Conservation (phyloP, 805 yeast genomes). For the Metschnikowia hibisci region DNA sequence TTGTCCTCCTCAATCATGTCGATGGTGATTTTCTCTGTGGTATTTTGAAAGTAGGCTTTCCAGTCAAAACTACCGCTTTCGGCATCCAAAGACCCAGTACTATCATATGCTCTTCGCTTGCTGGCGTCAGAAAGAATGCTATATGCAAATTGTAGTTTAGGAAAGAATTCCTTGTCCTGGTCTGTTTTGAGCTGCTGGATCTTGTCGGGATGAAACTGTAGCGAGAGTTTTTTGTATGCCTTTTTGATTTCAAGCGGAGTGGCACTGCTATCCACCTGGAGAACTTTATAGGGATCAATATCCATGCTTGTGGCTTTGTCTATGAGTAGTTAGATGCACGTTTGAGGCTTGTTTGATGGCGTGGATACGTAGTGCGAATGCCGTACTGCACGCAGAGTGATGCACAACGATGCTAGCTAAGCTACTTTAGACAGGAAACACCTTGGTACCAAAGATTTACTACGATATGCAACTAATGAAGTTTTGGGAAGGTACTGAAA, state of each 20-base stretch:
- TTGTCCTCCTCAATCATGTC: slow-evolving; percentile 70
- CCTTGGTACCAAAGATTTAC: too few relatives aligned
- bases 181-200: slow-evolving; percentile 22
- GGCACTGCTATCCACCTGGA: slow-evolving; percentile 40
- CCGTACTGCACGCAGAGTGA: too few relatives aligned
- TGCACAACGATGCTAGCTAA: too few relatives aligned
- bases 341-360: too few relatives aligned
- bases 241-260: slow-evolving; percentile 57
- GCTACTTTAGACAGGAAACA: too few relatives aligned
- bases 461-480: too few relatives aligned
- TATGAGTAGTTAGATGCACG: too few relatives aligned
- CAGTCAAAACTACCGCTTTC: slow-evolving; percentile 47
- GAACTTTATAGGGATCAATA: slow-evolving; percentile 57
- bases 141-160: slow-evolving; percentile 72
- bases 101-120: slow-evolving; percentile 57
- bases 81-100: slow-evolving; percentile 57
- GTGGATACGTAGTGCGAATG: too few relatives aligned
- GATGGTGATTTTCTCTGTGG: slow-evolving; percentile 50
- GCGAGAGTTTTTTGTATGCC: slow-evolving; percentile 32
- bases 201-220: slow-evolving; percentile 28
- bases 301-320: slow-evolving; percentile 22
- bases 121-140: slow-evolving; percentile 57
- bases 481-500: too few relatives aligned
- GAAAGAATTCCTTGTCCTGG: slow-evolving; percentile 40
- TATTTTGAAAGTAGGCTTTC: slow-evolving; percentile 51